Conservation (phyloP, 2,329 filamentous ascomycete genomes). For the Fusarium guadeloupense region DNA sequence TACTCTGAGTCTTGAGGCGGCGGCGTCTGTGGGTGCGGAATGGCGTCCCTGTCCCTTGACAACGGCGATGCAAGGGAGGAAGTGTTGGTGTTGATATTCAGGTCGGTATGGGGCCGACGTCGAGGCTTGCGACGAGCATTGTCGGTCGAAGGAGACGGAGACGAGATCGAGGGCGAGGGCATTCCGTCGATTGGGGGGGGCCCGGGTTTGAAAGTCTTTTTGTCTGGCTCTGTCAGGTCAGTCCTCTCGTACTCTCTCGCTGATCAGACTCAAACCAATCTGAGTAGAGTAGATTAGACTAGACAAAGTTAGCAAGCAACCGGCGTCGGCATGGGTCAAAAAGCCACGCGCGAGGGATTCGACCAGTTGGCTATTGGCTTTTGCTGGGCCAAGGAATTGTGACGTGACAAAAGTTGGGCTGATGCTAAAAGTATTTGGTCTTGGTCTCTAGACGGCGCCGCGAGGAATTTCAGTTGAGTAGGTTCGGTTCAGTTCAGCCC, state of each 20-base stretch:
- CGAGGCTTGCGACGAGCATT: conserved; percentile 41
- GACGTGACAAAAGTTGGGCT: conserved; percentile 41
- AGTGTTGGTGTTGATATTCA: conserved; percentile 40
- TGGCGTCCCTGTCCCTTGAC: conserved; percentile 30
- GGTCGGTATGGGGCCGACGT: conserved; percentile 38
- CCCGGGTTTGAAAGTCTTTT: conserved; percentile 30
- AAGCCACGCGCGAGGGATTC: conserved; percentile 37
- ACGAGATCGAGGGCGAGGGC: conserved; percentile 30
- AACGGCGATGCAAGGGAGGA: conserved; percentile 39
- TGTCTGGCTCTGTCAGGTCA: conserved; percentile 22
- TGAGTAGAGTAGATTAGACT: conserved; percentile 20
- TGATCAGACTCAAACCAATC: conserved; percentile 31
- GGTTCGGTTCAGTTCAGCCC: no score
- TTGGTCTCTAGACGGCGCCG: conserved; percentile 30
- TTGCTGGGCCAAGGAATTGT: conserved; percentile 36
- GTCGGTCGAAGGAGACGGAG: conserved; percentile 33
- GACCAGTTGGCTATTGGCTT: conserved; percentile 36
- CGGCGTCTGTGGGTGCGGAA: conserved; percentile 37
- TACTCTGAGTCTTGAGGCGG: conserved; percentile 27
- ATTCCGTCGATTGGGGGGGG: conserved; percentile 27
- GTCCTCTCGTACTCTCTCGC: conserved; percentile 2
- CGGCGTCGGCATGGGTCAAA: conserved; percentile 34
- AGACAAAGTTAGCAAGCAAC: conserved; percentile 14
- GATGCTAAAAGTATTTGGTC: conserved; percentile 29
- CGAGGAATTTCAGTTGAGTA: conserved; percentile 28